phyloP scores from a whole-genome alignment of 2,329 filamentous ascomycete species.

The Nothopassalora personata region DNA sequence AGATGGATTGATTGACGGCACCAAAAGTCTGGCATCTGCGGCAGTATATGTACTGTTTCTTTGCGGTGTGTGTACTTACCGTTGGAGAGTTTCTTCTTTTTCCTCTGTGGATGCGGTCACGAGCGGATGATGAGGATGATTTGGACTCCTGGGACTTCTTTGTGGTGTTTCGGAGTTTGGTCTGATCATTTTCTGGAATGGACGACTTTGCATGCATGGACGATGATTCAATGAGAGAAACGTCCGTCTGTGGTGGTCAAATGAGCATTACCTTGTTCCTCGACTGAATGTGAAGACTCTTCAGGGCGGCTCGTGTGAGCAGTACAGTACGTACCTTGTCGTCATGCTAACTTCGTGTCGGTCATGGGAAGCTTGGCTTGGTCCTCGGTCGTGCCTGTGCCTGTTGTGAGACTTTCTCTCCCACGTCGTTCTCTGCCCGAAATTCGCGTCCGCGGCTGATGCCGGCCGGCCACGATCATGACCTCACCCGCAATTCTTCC shows the following conservation, averaged over 20 bases:
- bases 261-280: neutral
- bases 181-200: neutral
- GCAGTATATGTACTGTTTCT: conserved; percentile 9
- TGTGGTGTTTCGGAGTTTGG: conserved; percentile 2
- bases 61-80: neutral
- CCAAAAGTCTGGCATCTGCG: conserved; percentile 1
- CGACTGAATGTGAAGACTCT: neutral
- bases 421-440: neutral
- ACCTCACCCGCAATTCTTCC: neutral
- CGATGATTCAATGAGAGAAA: neutral
- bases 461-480: neutral
- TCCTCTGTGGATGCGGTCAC: conserved; percentile 6
- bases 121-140: conserved; percentile 4
- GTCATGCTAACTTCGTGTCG: neutral
- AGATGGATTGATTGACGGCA: neutral
- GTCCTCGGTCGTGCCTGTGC: too few species aligned
- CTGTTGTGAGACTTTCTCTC: neutral
- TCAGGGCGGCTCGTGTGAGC: neutral
- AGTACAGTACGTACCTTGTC: conserved; percentile 6
- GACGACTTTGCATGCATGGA: conserved; percentile 8
- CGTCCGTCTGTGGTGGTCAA: neutral
- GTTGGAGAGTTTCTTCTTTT: neutral
- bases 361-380: neutral
- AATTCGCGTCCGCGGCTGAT: neutral
- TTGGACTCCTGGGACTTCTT: neutral